Percentiles rank a stretch among this genome's conserved stretches.
These are phyloP conservation scores for Galium porrigens DNA, from an alignment of 305 asterid genomes.

Conservation along the genomic window DNA sequence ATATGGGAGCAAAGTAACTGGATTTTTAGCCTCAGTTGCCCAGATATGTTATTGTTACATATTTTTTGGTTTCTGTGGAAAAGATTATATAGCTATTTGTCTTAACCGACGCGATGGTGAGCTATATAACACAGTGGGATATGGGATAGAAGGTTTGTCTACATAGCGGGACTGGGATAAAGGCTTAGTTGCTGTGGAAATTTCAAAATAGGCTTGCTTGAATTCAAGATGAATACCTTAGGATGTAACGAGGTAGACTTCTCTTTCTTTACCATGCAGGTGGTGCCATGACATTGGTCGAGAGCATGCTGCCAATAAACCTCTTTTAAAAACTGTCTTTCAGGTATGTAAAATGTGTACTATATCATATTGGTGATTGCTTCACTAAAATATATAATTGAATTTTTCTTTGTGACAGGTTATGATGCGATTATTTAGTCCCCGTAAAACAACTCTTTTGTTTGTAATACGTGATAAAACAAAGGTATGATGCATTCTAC, in stretches of 20 bases:
- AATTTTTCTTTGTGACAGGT: slow-evolving; percentile 32
- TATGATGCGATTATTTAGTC: slow-evolving; percentile 60
- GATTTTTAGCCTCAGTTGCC: background rate
- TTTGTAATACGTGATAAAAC: slow-evolving; percentile 72
- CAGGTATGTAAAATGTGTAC: slow-evolving; percentile 31
- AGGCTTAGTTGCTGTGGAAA: background rate
- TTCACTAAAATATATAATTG: slow-evolving; percentile 12
- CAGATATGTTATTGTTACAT: background rate
- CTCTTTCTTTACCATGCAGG: slow-evolving; percentile 23
- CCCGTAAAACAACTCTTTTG: slow-evolving; percentile 57
- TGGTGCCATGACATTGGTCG: slow-evolving; percentile 78
- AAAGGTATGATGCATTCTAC: slow-evolving; percentile 29
- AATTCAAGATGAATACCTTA: background rate
- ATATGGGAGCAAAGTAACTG: background rate
- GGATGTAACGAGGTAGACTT: background rate
- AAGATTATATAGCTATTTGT: background rate
- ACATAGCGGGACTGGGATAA: background rate
- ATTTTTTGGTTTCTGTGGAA: background rate
- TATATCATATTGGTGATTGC: slow-evolving; percentile 6
- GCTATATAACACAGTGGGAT: background rate
- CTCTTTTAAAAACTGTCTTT: slow-evolving; percentile 61
- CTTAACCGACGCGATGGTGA: background rate
- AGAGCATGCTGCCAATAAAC: slow-evolving; percentile 65
- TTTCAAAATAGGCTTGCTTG: background rate
- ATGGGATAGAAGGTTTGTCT: too few species aligned